Evolutionary conservation across 2,329 filamentous ascomycete genomes (phyloP).

Genomic region (Colletotrichum musae): DNA sequence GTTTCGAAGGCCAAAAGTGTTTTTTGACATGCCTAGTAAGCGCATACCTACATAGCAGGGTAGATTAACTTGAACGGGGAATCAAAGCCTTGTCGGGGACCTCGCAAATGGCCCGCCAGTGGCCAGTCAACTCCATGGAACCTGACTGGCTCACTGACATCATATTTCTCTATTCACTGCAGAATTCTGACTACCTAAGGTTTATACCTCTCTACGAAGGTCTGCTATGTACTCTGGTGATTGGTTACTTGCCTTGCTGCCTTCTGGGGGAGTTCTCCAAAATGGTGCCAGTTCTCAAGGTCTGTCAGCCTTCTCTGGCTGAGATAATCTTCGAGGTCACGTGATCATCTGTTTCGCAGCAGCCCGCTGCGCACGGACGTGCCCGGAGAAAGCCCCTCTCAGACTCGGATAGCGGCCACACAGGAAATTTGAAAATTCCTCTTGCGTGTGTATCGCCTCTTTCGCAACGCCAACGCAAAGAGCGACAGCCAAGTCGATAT

Average conservation of each 20-base stretch:
- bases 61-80: conserved; percentile 10
- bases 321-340: conserved; percentile 50
- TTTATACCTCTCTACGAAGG: background rate
- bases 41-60: background rate
- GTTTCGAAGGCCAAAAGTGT: conserved; percentile 13
- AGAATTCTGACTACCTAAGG: background rate
- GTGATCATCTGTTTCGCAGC: conserved; percentile 46
- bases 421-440: conserved; percentile 63
- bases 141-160: background rate
- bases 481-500: conserved; percentile 56
- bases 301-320: conserved; percentile 40
- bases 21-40: conserved; percentile 4
- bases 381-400: conserved; percentile 56
- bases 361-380: conserved; percentile 32
- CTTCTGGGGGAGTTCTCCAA: no score
- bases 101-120: background rate
- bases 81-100: conserved; percentile 3
- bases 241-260: no score
- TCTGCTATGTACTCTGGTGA: no score
- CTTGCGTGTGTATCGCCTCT: conserved; percentile 47
- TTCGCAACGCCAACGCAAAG: conserved; percentile 50
- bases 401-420: conserved; percentile 60
- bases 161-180: conserved; percentile 2
- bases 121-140: background rate
- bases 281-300: no score